These are phyloP conservation scores for Aegilops longissima DNA, from an alignment of 176 grass and related monocot genomes.

Conservation along the genomic window DNA sequence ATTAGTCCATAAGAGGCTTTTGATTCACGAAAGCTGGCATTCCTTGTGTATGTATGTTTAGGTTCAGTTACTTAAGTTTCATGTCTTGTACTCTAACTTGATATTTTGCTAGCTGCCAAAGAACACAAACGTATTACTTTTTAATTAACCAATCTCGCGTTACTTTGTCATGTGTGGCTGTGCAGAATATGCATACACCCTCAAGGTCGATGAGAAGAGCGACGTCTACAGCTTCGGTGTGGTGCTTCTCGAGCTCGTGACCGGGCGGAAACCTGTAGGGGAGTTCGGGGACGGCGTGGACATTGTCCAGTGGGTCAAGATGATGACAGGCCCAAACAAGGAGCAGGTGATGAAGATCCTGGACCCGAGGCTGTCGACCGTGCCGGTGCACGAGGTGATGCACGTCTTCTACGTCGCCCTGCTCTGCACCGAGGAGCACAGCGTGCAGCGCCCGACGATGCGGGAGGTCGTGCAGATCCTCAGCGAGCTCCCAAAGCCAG, in stretches of 20 bases:
- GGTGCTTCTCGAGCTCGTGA: conserved; percentile 92
- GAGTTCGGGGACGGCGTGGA: conserved; percentile 95
- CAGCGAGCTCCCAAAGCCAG: conserved; percentile 58
- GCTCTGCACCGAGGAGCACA: conserved; percentile 92
- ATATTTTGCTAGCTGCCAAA: conserved; percentile 3
- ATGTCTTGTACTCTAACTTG: background rate
- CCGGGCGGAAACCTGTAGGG: conserved; percentile 83
- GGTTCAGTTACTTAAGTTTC: conserved; percentile 7
- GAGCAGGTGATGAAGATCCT: conserved; percentile 79
- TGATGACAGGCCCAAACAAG: conserved; percentile 76
- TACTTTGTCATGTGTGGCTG: background rate
- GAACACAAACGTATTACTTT: background rate
- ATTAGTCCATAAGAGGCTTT: background rate
- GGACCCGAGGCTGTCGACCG: conserved; percentile 77
- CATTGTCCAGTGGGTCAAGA: conserved; percentile 94
- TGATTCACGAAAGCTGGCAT: background rate
- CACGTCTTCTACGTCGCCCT: conserved; percentile 90
- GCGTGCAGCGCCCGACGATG: conserved; percentile 91
- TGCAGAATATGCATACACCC: conserved; percentile 94
- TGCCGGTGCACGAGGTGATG: conserved; percentile 70
- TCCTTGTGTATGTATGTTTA: background rate
- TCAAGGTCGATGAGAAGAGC: conserved; percentile 97
- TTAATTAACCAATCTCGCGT: background rate
- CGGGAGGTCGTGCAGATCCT: conserved; percentile 95
- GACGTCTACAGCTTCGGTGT: conserved; percentile 98